These are phyloP conservation scores for Codiaeum variegatum DNA, from an alignment of 441 rosid species.

Conservation along the genomic window DNA sequence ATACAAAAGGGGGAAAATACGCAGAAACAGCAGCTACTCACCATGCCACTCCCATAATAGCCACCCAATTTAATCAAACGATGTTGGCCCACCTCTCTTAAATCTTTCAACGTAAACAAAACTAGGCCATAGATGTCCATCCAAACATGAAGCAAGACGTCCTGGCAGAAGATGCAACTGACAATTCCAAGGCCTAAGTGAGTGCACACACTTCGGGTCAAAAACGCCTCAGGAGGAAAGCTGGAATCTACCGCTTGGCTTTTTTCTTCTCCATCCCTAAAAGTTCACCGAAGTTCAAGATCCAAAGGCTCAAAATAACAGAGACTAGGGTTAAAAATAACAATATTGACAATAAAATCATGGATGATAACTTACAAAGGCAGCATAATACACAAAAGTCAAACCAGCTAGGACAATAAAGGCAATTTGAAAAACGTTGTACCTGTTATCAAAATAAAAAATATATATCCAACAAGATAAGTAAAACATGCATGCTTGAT, in stretches of 20 bases:
- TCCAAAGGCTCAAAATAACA: conserved; percentile 5
- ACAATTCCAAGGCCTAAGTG: conserved; percentile 6
- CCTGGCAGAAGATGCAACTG: conserved; percentile 16
- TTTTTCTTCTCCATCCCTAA: conserved; percentile 95
- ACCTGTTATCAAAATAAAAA: conserved; percentile 50
- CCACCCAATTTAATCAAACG: conserved; percentile 26
- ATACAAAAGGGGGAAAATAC: conserved; percentile 32
- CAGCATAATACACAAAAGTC: conserved; percentile 78
- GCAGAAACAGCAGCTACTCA: conserved; percentile 22
- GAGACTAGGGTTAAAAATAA: background rate
- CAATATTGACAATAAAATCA: background rate
- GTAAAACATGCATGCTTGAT: background rate
- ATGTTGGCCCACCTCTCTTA: conserved; percentile 20
- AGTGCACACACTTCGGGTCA: conserved; percentile 18
- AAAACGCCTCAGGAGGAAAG: conserved; percentile 49
- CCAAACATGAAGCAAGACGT: conserved; percentile 23
- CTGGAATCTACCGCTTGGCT: conserved; percentile 78
- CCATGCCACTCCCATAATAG: conserved; percentile 17
- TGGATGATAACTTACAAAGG: conserved; percentile 59
- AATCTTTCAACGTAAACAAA: conserved; percentile 20
- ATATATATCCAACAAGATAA: conserved; percentile 18
- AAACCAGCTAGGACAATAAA: conserved; percentile 80
- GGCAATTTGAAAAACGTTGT: conserved; percentile 91
- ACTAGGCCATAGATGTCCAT: conserved; percentile 27
- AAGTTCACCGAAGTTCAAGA: conserved; percentile 9